Percentiles rank a stretch among this genome's conserved stretches.
phyloP scores from a whole-genome alignment of 352 stramenopile genomes.

The Phytophthora hibernalis region DNA sequence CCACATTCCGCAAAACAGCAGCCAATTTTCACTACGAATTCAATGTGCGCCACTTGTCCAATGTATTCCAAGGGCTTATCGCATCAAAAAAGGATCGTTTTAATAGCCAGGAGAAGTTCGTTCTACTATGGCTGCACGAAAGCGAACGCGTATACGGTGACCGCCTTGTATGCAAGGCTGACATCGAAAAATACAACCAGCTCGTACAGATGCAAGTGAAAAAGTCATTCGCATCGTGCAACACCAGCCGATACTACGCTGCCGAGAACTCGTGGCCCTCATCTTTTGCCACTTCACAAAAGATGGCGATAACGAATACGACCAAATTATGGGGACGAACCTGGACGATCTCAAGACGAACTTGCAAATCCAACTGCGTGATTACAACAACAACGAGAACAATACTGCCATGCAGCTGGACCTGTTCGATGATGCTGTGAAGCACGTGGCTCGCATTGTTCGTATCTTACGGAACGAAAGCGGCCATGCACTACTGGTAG shows the following conservation, averaged over 20 bases:
- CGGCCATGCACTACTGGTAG: conserved; percentile 94
- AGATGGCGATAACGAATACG: conserved; percentile 93
- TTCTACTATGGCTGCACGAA: conserved; percentile 96
- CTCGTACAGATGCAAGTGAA: conserved; percentile 94
- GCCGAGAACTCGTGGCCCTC: conserved; percentile 95
- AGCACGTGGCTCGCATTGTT: conserved; percentile 95
- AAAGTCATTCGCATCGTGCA: conserved; percentile 93
- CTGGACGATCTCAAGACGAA: conserved; percentile 91
- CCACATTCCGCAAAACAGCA: conserved; percentile 95
- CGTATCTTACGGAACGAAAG: conserved; percentile 93
- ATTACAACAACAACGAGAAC: conserved; percentile 97
- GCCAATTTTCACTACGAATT: conserved; percentile 99
- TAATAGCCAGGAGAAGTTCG: conserved; percentile 93
- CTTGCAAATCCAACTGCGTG: conserved; percentile 89
- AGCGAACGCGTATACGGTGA: conserved; percentile 97
- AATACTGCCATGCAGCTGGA: conserved; percentile 97
- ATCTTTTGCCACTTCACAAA: conserved; percentile 97
- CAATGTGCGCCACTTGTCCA: conserved; percentile 96
- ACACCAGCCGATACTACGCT: conserved; percentile 93
- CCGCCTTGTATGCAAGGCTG: conserved; percentile 91
- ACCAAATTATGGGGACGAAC: conserved; percentile 92
- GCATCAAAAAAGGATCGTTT: conserved; percentile 94
- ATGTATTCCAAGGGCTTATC: conserved; percentile 97
- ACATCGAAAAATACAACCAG: conserved; percentile 95
- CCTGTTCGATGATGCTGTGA: conserved; percentile 97